These are phyloP conservation scores for Tephrocybe sp. DNA, from an alignment of 768 basidiomycete genomes.

Conservation along the genomic window DNA sequence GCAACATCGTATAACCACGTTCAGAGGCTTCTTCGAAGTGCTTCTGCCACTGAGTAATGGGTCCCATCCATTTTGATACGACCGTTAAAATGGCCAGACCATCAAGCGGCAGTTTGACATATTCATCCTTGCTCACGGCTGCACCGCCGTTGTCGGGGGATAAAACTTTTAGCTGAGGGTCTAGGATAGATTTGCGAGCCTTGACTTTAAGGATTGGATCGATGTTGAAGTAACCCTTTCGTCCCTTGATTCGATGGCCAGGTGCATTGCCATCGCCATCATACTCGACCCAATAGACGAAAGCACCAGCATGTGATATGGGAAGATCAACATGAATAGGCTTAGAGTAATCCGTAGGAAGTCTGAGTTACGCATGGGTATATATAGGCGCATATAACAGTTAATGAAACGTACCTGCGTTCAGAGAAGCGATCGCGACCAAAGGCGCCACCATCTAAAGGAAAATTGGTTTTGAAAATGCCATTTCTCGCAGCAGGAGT, in stretches of 20 bases:
- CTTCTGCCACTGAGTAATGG: slow-evolving; percentile 68
- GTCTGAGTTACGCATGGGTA: slow-evolving; percentile 36
- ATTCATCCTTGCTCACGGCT: slow-evolving; percentile 40
- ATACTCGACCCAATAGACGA: slow-evolving; percentile 94
- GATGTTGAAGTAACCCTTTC: slow-evolving; percentile 94
- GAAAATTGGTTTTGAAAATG: slow-evolving; percentile 94
- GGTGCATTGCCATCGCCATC: slow-evolving; percentile 59
- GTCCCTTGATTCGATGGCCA: slow-evolving; percentile 70
- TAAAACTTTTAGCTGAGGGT: slow-evolving; percentile 46
- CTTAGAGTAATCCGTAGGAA: slow-evolving; percentile 85
- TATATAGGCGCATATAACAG: slow-evolving; percentile 18
- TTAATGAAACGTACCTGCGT: slow-evolving; percentile 50
- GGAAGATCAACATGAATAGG: slow-evolving; percentile 93
- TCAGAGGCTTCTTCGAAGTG: slow-evolving; percentile 83
- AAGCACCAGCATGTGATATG: slow-evolving; percentile 95
- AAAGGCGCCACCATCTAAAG: slow-evolving; percentile 88
- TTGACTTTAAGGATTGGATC: slow-evolving; percentile 84
- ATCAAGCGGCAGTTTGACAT: slow-evolving; percentile 77
- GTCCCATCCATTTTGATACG: slow-evolving; percentile 98
- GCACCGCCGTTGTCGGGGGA: slow-evolving; percentile 52
- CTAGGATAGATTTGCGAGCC: slow-evolving; percentile 72
- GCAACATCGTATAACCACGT: slow-evolving; percentile 97
- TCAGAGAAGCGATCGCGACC: slow-evolving; percentile 71
- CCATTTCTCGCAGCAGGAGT: slow-evolving; percentile 89
- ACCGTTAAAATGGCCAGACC: slow-evolving; percentile 87